Conservation (phyloP, 164 flowering plant genomes). For the Cinnamomum micranthum region DNA sequence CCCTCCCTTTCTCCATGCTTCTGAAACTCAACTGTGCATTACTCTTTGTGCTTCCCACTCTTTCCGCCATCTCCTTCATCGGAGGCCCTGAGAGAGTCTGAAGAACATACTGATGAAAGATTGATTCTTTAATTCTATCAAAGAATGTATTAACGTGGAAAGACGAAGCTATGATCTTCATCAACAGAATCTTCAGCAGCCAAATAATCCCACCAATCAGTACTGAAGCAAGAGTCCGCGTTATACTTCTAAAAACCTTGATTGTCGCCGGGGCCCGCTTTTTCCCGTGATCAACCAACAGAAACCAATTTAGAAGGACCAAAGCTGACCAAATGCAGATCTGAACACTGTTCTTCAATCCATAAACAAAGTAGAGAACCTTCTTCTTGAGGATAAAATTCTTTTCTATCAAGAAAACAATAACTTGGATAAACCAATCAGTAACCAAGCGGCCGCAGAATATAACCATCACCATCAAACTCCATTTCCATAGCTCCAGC, state of each 20-base stretch:
- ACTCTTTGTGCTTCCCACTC: slow-evolving; percentile 18
- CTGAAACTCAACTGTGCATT: slow-evolving; percentile 50
- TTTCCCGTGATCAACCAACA: slow-evolving; percentile 49
- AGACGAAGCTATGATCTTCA: slow-evolving; percentile 63
- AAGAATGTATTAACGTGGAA: slow-evolving; percentile 72
- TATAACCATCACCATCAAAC: slow-evolving; percentile 53
- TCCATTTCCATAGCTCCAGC: slow-evolving; percentile 74
- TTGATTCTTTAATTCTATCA: slow-evolving; percentile 80
- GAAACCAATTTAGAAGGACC: slow-evolving; percentile 61
- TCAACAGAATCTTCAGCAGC: slow-evolving; percentile 57
- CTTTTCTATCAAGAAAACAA: slow-evolving; percentile 61
- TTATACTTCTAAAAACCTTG: slow-evolving; percentile 40
- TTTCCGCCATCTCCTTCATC: slow-evolving; percentile 41
- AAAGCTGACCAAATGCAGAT: slow-evolving; percentile 59
- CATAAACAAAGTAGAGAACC: slow-evolving; percentile 69
- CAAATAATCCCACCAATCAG: slow-evolving; percentile 62
- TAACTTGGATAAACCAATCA: slow-evolving; percentile 46
- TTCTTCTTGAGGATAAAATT: slow-evolving; percentile 63
- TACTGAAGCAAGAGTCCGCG: slow-evolving; percentile 47
- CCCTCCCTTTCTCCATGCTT: slow-evolving; percentile 26
- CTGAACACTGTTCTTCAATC: slow-evolving; percentile 58
- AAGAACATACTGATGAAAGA: slow-evolving; percentile 72
- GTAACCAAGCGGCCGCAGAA: slow-evolving; percentile 64
- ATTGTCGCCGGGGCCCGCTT: slow-evolving; percentile 27
- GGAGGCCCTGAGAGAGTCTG: slow-evolving; percentile 73